phyloP scores from a whole-genome alignment of 345 rosid species.

The Bretschneidera sinensis region DNA sequence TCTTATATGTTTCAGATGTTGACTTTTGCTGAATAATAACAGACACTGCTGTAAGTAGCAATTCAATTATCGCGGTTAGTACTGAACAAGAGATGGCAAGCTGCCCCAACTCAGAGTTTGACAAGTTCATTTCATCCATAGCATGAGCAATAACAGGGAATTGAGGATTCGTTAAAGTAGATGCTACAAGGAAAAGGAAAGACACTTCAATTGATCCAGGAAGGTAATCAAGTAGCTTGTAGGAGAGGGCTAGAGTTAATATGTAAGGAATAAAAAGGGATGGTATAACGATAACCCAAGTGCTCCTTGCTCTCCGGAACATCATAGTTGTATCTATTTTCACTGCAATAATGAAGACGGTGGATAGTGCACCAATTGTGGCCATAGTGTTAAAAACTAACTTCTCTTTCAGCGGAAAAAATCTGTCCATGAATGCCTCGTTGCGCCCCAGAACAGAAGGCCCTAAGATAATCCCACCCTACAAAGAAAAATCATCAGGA shows the following conservation, averaged over 20 bases:
- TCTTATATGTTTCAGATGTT: no score
- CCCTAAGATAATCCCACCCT: conserved; percentile 16
- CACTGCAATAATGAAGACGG: conserved; percentile 1
- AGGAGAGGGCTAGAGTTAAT: neutral
- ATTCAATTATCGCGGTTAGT: neutral
- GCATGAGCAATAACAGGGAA: neutral
- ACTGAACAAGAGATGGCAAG: neutral
- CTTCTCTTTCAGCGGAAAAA: conserved; percentile 14
- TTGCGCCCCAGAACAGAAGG: conserved; percentile 12
- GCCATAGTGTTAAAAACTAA: neutral
- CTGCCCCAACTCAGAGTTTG: conserved; percentile 5
- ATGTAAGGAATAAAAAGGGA: neutral
- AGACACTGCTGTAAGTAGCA: no score
- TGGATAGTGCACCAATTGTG: neutral
- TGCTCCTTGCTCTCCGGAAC: neutral
- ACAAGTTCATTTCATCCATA: conserved; percentile 11
- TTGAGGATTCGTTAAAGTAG: no score
- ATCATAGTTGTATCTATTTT: conserved; percentile 1
- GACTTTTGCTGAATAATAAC: no score
- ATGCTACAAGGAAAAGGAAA: no score
- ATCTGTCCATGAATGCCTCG: conserved; percentile 1
- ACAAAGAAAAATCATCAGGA: neutral
- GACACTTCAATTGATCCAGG: neutral
- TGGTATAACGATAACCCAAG: neutral
- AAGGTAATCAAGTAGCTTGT: neutral